Evolutionary conservation across 1,284 basidiomycete genomes (phyloP).

Genomic region (Ustilago hordei): DNA sequence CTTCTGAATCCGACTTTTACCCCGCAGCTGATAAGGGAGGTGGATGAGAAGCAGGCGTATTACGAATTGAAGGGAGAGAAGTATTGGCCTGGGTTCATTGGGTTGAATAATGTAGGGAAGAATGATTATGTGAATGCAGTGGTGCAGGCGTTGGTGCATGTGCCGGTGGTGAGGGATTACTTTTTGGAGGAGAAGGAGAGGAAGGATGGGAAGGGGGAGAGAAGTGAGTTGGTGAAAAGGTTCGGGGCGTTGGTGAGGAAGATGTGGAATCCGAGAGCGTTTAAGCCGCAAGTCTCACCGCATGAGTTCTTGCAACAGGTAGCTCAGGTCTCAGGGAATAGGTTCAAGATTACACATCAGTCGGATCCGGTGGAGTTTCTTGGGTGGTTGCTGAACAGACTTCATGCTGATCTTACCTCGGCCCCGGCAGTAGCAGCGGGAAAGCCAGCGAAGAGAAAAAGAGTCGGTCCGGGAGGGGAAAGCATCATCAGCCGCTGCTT

Average conservation of each 20-base stretch:
- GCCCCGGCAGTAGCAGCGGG: not conserved
- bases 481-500: slow-evolving; percentile 89
- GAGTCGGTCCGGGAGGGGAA: slow-evolving; percentile 15
- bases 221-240: slow-evolving; percentile 83
- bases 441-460: slow-evolving; percentile 74
- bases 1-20: slow-evolving; percentile 87
- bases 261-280: slow-evolving; percentile 80
- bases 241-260: slow-evolving; percentile 84
- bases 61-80: slow-evolving; percentile 83
- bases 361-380: slow-evolving; percentile 97
- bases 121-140: slow-evolving; percentile 99
- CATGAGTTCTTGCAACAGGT: slow-evolving; percentile 99
- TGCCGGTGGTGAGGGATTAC: slow-evolving; percentile 88
- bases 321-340: slow-evolving; percentile 83
- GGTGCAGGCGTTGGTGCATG: slow-evolving; percentile 91
- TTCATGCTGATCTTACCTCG: slow-evolving; percentile 83
- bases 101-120: slow-evolving; percentile 95
- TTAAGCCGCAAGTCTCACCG: slow-evolving; percentile 97
- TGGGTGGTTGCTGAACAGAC: slow-evolving; percentile 91
- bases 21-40: slow-evolving; percentile 73
- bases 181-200: slow-evolving; percentile 44
- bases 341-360: slow-evolving; percentile 90
- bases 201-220: slow-evolving; percentile 27
- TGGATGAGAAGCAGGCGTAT: slow-evolving; percentile 72
- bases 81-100: slow-evolving; percentile 93